Conservation (phyloP, 2,329 filamentous ascomycete genomes). For the Tolypocladium tundrense region DNA sequence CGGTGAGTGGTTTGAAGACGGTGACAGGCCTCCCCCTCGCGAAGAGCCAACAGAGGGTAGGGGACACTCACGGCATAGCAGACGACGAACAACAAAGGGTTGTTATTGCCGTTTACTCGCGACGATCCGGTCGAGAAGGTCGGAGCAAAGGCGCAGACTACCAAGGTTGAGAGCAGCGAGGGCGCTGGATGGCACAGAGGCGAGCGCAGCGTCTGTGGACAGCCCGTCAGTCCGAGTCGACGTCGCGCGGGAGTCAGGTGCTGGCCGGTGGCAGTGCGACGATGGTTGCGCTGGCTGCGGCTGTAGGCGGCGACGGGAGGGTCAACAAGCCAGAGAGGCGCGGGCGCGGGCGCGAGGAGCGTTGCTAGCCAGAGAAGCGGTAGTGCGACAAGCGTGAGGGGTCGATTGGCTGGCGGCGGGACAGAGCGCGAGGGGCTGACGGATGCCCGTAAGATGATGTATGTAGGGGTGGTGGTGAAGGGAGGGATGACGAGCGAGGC, state of each 20-base stretch:
- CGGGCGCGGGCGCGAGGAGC: not conserved
- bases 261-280: not conserved
- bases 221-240: not conserved
- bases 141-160: conserved; percentile 30
- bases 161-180: conserved; percentile 4
- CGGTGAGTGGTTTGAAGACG: conserved; percentile 11
- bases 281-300: conserved; percentile 1
- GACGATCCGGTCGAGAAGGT: conserved; percentile 34
- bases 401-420: conserved; percentile 6
- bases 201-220: conserved; percentile 1
- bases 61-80: conserved; percentile 34
- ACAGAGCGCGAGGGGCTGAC: conserved; percentile 5
- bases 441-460: not conserved
- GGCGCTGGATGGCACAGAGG: conserved; percentile 1
- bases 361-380: not conserved
- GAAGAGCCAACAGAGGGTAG: conserved; percentile 8
- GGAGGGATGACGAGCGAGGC: not conserved
- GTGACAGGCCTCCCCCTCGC: not conserved
- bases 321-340: not conserved
- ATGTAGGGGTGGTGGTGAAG: not conserved
- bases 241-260: not conserved
- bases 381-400: conserved; percentile 8
- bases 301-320: not conserved
- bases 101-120: conserved; percentile 30
- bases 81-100: conserved; percentile 16